Evolutionary conservation across 495 filamentous ascomycete genomes (phyloP).

Genomic region (Xylaria castorea): DNA sequence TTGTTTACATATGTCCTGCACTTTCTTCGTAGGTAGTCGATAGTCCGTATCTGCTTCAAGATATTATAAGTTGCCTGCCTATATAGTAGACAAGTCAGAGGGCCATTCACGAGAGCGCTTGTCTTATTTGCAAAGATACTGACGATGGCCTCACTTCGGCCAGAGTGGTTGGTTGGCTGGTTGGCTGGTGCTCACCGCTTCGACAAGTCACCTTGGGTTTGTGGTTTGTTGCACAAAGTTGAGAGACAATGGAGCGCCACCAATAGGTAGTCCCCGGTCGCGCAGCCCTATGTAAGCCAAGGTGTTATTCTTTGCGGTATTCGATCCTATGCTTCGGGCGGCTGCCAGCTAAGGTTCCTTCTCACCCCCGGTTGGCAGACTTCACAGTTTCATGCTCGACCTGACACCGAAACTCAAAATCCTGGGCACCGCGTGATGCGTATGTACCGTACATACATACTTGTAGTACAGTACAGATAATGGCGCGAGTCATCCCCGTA

Average conservation of each 20-base stretch:
- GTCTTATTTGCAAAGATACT: constrained; percentile 1
- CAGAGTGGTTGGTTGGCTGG: constrained; percentile 6
- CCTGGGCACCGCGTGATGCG: constrained; percentile 25
- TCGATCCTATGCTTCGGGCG: neutral
- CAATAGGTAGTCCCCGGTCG: constrained; percentile 20
- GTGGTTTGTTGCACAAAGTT: constrained; percentile 24
- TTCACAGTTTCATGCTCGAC: constrained; percentile 9
- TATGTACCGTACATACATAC: neutral
- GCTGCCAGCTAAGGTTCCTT: neutral
- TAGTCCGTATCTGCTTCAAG: neutral
- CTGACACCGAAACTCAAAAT: constrained; percentile 24
- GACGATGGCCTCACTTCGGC: constrained; percentile 23
- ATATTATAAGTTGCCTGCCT: neutral
- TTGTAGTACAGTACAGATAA: neutral
- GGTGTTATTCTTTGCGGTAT: neutral
- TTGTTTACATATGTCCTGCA: neutral
- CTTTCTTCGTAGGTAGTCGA: neutral
- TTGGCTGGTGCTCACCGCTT: constrained; percentile 25
- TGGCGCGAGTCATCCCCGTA: constrained; percentile 31
- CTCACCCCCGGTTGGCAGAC: neutral
- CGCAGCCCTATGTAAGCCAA: constrained; percentile 16
- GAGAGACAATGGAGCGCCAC: constrained; percentile 25
- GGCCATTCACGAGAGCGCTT: neutral
- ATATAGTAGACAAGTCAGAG: neutral
- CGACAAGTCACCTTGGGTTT: constrained; percentile 22